These are phyloP conservation scores for Bryum argenteum DNA, from an alignment of 225 moss, liverwort and hornwort species.

Conservation along the genomic window DNA sequence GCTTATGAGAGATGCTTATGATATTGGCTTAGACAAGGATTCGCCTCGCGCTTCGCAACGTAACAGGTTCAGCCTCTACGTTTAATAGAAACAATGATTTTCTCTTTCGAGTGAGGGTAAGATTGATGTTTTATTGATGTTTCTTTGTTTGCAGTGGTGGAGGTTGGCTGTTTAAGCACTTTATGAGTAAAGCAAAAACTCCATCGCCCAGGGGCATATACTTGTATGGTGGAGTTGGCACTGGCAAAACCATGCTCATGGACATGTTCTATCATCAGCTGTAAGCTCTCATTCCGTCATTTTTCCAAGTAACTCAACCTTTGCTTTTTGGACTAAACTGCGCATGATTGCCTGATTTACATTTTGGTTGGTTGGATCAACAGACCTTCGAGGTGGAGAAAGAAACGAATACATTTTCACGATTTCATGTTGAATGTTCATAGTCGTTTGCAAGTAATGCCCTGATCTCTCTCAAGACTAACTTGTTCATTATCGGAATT, in stretches of 20 bases:
- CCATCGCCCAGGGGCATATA: conserved; percentile 68
- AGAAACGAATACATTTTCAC: conserved; percentile 82
- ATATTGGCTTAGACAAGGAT: conserved; percentile 53
- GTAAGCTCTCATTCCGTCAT: conserved; percentile 50
- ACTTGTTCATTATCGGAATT: not conserved
- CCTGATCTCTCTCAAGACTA: not conserved
- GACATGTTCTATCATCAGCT: conserved; percentile 81
- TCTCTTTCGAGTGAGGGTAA: not conserved
- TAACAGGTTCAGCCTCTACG: conserved; percentile 36
- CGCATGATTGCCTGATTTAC: not conserved
- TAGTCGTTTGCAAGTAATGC: conserved; percentile 71
- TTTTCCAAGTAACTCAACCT: not conserved
- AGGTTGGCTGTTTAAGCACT: conserved; percentile 76
- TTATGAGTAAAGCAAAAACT: conserved; percentile 56
- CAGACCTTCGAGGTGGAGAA: conserved; percentile 81
- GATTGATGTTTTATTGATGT: conserved; percentile 8
- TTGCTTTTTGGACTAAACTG: no score
- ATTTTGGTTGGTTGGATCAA: conserved; percentile 16
- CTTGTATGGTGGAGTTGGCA: conserved; percentile 88
- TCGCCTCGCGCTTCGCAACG: conserved; percentile 48
- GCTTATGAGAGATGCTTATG: conserved; percentile 49
- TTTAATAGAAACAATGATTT: not conserved
- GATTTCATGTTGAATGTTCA: conserved; percentile 92
- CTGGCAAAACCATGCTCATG: conserved; percentile 98
- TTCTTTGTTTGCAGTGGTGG: conserved; percentile 45